Base-by-base conservation (phyloP, 257 asterid species). In the Solanum ahanhuiri region DNA sequence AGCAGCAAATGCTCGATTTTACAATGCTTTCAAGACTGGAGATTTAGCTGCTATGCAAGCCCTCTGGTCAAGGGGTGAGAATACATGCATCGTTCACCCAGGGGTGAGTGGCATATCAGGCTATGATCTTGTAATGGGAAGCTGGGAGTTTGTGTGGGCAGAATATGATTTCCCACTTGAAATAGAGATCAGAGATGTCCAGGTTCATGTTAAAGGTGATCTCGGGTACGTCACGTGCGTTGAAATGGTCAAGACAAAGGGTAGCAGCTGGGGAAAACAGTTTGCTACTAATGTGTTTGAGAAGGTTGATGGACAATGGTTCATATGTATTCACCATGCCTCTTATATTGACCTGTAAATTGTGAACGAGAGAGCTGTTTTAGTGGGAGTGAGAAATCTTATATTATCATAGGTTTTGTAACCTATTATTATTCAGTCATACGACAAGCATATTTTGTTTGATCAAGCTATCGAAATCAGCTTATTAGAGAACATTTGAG, bases 131-230 rank as follows among this genome's bases (percentile, higher is more conserved):
- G 92, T 97, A 51, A 97, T 97, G 99, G 99, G 99, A 35, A 95
- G 98, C 89, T 95, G 98, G 99, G 99, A 95, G 81, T 94, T 94
- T 30, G 98, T 97, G 33, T 95, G 98, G 99, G 99, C 98, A 2
- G 99, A 97, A 81, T 95, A 95, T 33, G 98, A 95, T 69, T 95
- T 97, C 83, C 98, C 99, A 1, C 92, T 97, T 15, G 94, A 95
- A 41, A 94, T 95, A 3, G 98, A 97, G 92, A 91, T 90, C 17
- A 94, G 91, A 94, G 98, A 95, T 83, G 97, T 90, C n/a, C 96
- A 93, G 88, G 97, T 93, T 76, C 98, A 94, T 23, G 94, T 94
- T 43, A 93, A 93, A 86, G 98, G 97, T 0, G 98, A 92, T 22
- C 20, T 91, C 2, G 98, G 98, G 83, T 95, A 92, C 31, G 94